Conservation (phyloP, 768 basidiomycete species). For the Rhodocollybia butyracea region DNA sequence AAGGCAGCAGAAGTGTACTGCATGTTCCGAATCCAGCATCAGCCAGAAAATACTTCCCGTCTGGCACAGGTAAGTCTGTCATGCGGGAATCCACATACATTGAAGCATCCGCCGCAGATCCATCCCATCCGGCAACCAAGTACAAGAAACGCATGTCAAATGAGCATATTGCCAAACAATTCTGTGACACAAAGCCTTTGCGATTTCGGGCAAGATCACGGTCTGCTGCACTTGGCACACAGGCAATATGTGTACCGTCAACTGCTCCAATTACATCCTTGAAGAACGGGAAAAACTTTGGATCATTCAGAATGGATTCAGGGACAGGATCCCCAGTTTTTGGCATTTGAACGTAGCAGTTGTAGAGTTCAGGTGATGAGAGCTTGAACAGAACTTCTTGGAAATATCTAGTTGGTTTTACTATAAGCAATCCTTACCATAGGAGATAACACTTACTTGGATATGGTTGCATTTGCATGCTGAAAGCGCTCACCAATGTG, state of each 20-base stretch:
- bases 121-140: constrained; percentile 22
- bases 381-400: neutral
- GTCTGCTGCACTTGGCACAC: constrained; percentile 12
- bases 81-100: constrained; percentile 13
- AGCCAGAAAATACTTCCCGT: constrained; percentile 17
- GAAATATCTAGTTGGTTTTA: neutral
- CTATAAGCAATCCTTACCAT: neutral
- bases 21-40: constrained; percentile 17
- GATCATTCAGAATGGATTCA: constrained; percentile 12
- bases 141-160: constrained; percentile 20
- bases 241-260: constrained; percentile 22
- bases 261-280: constrained; percentile 18
- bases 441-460: constrained; percentile 1
- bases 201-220: constrained; percentile 10
- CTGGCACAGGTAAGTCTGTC: constrained; percentile 13
- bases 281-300: constrained; percentile 24
- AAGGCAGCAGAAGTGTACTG: constrained; percentile 21
- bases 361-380: constrained; percentile 5
- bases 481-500: constrained; percentile 22
- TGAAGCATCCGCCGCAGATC: constrained; percentile 15
- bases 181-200: constrained; percentile 23
- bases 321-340: neutral
- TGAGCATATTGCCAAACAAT: constrained; percentile 21
- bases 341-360: constrained; percentile 6
- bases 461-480: constrained; percentile 19